Percentiles rank a stretch among this genome's conserved stretches.
phyloP scores from a whole-genome alignment of 371 early-diverging fungal species.

The Mortierella sp. region DNA sequence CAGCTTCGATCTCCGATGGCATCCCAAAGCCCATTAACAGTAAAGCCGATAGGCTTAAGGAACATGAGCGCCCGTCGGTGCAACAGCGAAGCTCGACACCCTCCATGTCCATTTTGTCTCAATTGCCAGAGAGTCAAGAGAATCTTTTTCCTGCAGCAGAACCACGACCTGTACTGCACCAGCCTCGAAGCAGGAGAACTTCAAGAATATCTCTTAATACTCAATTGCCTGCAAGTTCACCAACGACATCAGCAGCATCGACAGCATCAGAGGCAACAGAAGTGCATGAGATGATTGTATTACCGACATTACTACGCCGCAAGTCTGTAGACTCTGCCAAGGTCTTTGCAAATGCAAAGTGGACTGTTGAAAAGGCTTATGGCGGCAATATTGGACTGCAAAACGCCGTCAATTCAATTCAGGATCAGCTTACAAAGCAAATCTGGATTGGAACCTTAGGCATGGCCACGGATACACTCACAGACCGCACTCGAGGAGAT shows the following conservation, averaged over 20 bases:
- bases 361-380: conserved; percentile 78
- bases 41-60: conserved; percentile 40
- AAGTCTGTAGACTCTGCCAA: conserved; percentile 59
- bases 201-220: conserved; percentile 28
- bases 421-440: conserved; percentile 62
- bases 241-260: conserved; percentile 19
- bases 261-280: not conserved
- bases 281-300: not conserved
- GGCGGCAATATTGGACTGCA: conserved; percentile 92
- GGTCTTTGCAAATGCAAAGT: conserved; percentile 66
- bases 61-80: conserved; percentile 27
- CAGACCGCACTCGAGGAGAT: conserved; percentile 68
- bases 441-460: conserved; percentile 88
- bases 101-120: conserved; percentile 39
- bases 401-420: conserved; percentile 84
- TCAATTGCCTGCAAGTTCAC: conserved; percentile 4
- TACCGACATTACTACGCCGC: not conserved
- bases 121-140: conserved; percentile 17
- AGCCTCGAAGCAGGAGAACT: conserved; percentile 40
- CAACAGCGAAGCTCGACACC: conserved; percentile 29
- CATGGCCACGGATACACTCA: conserved; percentile 76
- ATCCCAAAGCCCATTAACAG: conserved; percentile 43
- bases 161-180: conserved; percentile 31
- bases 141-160: conserved; percentile 38
- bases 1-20: conserved; percentile 12